Evolutionary conservation across 2,329 filamentous ascomycete genomes (phyloP).

Genomic region (Microcyclospora pomicola): DNA sequence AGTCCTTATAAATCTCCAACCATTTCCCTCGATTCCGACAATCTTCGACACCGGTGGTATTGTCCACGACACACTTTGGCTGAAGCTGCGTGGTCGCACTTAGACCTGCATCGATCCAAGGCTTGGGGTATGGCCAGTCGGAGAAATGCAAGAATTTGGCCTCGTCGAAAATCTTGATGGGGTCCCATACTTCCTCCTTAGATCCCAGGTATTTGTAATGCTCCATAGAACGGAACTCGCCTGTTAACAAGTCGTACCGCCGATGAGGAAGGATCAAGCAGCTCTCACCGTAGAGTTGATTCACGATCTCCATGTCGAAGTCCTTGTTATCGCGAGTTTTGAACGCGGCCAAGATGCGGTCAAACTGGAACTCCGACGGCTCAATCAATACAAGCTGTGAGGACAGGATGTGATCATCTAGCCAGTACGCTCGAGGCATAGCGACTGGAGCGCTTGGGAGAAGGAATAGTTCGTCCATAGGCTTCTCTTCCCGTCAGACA

Average conservation of each 20-base stretch:
- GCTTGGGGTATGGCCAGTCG: slow-evolving; percentile 58
- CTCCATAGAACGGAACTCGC: slow-evolving; percentile 46
- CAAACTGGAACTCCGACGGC: slow-evolving; percentile 42
- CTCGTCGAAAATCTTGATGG: slow-evolving; percentile 40
- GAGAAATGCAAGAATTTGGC: slow-evolving; percentile 58
- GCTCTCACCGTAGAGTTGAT: slow-evolving; percentile 44
- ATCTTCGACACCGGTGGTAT: background rate
- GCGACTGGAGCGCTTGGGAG: slow-evolving; percentile 46
- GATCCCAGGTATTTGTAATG: slow-evolving; percentile 38
- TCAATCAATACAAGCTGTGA: slow-evolving; percentile 49
- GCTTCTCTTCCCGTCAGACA: too few relatives aligned
- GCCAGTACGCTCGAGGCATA: slow-evolving; percentile 59
- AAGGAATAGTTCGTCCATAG: slow-evolving; percentile 56
- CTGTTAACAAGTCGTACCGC: slow-evolving; percentile 45
- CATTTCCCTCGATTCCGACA: slow-evolving; percentile 27
- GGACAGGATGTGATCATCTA: slow-evolving; percentile 41
- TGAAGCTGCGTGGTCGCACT: slow-evolving; percentile 25
- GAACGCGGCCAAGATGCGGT: slow-evolving; percentile 21
- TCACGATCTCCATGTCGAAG: slow-evolving; percentile 57
- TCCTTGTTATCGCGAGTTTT: slow-evolving; percentile 19
- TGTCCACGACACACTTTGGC: slow-evolving; percentile 23
- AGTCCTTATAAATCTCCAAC: slow-evolving; percentile 24
- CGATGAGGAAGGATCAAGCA: slow-evolving; percentile 52
- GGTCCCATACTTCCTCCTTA: slow-evolving; percentile 44
- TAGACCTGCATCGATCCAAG: slow-evolving; percentile 36